Base-by-base conservation (phyloP, 257 asterid species). In the Penstemon barbatus region DNA sequence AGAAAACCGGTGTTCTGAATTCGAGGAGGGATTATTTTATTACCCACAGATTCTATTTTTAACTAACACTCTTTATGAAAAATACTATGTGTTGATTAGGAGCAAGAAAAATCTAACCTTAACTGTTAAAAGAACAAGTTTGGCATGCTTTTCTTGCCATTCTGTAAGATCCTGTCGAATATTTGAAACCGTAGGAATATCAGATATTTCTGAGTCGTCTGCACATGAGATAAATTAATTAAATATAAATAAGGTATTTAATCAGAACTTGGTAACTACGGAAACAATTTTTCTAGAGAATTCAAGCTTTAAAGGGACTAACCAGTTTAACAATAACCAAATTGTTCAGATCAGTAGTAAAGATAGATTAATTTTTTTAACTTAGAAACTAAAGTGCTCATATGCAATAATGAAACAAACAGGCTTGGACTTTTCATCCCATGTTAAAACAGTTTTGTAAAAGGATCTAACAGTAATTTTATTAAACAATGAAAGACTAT, bases 111-210 rank as follows among this genome's bases (percentile, higher is more conserved):
- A 37, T 59, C 86, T 68, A 63, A 93, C 99, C 96, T 88, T 88
- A 71, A 93, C 96, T 42, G 92, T 81, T 61, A 80, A 73, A 53
- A 90, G 92, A 68, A 90, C 96, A 84, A 93, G 81, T 74, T 90
- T 93, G 33, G 99, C 99, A 77, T 90, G 97, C 67, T 9, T 88
- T 81, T 82, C 99, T 84, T 93, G 96, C 91, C 92, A 93, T 79
- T 87, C 90, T 48, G 95, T 86, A 68, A 93, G 97, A 83, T 93
- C 97, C 83, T 88, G 96, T 70, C 88, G 84, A 69, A 93, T 83
- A 82, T 90, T 90, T 70, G 99, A 83, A 74, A 87, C 80, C 58
- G 89, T 80, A 59, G 96, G 96, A 78, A 84, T 77, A 74, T 87
- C 87, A 57, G 96, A 85, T 77, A 85, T 59, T 77, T 81, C 91